Conservation (phyloP, 768 basidiomycete species). For the Leccinum uliginosum region DNA sequence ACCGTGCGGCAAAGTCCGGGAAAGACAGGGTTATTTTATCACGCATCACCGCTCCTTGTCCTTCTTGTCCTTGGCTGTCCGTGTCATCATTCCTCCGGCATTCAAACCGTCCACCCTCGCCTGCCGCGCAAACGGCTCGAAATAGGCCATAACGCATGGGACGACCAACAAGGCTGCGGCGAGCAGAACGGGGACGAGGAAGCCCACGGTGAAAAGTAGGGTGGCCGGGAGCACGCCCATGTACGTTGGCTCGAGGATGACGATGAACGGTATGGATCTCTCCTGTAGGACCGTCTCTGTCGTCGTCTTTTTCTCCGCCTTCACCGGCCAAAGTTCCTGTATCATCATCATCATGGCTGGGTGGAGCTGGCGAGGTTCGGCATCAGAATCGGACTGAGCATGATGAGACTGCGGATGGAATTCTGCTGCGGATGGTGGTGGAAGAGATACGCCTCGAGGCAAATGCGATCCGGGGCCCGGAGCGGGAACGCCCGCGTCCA, state of each 20-base stretch:
- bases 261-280: constrained; percentile 43
- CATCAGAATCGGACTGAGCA: not conserved
- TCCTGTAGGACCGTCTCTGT: not conserved
- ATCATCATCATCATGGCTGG: constrained; percentile 1
- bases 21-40: not conserved
- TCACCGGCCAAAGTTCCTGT: not conserved
- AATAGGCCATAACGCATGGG: constrained; percentile 14
- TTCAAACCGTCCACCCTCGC: constrained; percentile 22
- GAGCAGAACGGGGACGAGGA: constrained; percentile 28
- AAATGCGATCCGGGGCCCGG: constrained; percentile 25
- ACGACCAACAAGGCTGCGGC: constrained; percentile 19
- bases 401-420: not conserved
- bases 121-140: constrained; percentile 21
- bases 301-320: too few species aligned
- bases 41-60: constrained; percentile 21
- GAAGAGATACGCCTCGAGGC: not conserved
- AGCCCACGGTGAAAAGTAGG: constrained; percentile 32
- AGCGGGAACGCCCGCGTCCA: constrained; percentile 49
- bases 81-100: not conserved
- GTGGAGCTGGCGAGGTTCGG: not conserved
- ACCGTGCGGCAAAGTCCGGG: not conserved
- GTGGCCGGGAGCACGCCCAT: constrained; percentile 58
- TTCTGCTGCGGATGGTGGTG: not conserved
- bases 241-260: constrained; percentile 57
- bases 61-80: constrained; percentile 10